phyloP scores from a whole-genome alignment of 495 filamentous ascomycete species.

The Podospora bellae-mahoneyi region DNA sequence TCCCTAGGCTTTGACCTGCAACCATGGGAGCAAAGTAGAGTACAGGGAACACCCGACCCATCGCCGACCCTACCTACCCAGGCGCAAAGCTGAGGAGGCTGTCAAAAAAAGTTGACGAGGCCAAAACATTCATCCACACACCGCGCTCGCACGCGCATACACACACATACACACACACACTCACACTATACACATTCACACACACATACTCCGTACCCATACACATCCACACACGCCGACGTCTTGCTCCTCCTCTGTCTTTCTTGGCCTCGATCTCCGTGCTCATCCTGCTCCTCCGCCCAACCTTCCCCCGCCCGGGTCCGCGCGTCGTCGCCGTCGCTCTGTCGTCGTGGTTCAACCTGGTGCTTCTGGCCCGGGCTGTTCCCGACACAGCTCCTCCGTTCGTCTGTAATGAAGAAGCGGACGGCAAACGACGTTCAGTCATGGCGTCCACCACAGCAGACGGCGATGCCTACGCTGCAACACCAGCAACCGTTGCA shows the following conservation, averaged over 20 bases:
- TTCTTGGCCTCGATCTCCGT: conserved; percentile 17
- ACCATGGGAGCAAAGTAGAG: conserved; percentile 29
- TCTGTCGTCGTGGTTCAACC: conserved; percentile 25
- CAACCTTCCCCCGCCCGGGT: conserved; percentile 3
- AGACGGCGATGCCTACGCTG: conserved; percentile 35
- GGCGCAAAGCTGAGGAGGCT: conserved; percentile 18
- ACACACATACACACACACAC: too few species aligned
- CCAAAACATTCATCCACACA: conserved; percentile 16
- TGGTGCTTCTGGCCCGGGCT: conserved; percentile 33
- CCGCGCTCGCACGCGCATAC: too few species aligned
- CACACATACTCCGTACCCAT: neutral
- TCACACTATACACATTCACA: neutral
- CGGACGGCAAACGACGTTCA: conserved; percentile 31
- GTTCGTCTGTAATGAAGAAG: conserved; percentile 34
- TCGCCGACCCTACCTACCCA: conserved; percentile 14
- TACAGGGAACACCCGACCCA: conserved; percentile 24
- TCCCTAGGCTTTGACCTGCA: conserved; percentile 28
- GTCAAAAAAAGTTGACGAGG: conserved; percentile 17
- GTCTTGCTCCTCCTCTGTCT: conserved; percentile 1
- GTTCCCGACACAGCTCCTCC: conserved; percentile 22
- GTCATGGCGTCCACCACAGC: conserved; percentile 35
- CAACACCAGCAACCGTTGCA: conserved; percentile 30
- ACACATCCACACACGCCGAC: neutral
- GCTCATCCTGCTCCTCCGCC: conserved; percentile 8
- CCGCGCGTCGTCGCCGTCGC: conserved; percentile 15